Base-by-base conservation (phyloP, 352 stramenopile genomes). In the Halophytophthora polymorphica region DNA sequence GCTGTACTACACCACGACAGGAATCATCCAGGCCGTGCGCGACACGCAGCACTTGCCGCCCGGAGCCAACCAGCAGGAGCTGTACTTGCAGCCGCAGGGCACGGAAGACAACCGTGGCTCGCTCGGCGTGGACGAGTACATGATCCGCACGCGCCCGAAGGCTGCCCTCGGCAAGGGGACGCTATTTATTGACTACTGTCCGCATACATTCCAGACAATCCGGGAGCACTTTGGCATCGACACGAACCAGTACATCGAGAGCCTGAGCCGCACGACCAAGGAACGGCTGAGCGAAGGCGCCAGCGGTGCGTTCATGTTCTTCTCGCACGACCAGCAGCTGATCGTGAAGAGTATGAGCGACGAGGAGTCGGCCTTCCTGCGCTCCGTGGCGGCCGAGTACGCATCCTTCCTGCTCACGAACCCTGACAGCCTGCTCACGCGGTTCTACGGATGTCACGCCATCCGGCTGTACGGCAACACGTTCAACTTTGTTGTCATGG, bases 261-360 rank as follows among this genome's bases (percentile, higher is more conserved):
- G 80, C 63, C 45, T 94, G 50, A 90, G 76, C 41, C 72, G 80
- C 14, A 94, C 83, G 31, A 94, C 84, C 0, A 94, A 94, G 63
- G 84, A 94, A 42, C 77, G 84, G 12, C 41, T 94, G 50, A 93
- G 82, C 61, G 84, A 94, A 83, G 84, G 84, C 42, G 84, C 84
- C 0, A 93, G 82, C 60, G 84, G 84, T 11, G 84, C 84, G 12
- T 94, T 94, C 63, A 94, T 94, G 84, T 94, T 93, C 61, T 94
- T 94, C 54, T 94, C 84, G 6, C 76, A 88, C 53, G 84, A 94
- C 52, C 84, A 94, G 61, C 77, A 93, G 58, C 51, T 92, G 45
- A 94, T 94, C 56, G 84, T 94, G 43, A 94, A 94, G 62, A 94
- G 84, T 77, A 94, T 94, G 84, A 93, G 82, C 51, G 75, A 90